These are phyloP conservation scores for Fusarium dlaminii DNA, from an alignment of 2,329 filamentous ascomycete genomes.

Conservation along the genomic window DNA sequence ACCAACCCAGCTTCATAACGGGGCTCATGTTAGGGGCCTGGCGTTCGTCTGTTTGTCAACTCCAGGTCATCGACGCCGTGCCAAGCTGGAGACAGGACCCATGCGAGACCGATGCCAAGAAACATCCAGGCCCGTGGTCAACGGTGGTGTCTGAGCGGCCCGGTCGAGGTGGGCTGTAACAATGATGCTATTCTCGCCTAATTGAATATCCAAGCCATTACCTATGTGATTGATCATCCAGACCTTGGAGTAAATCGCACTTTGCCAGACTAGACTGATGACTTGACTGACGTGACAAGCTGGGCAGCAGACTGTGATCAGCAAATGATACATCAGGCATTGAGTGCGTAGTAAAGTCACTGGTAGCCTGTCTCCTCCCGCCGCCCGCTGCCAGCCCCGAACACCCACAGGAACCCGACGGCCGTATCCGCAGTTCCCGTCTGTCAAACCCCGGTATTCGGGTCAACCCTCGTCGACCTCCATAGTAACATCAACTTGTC, in stretches of 20 bases:
- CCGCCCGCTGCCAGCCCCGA: slow-evolving; percentile 5
- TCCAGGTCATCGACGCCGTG: slow-evolving; percentile 13
- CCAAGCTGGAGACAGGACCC: slow-evolving; percentile 5
- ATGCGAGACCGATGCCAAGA: slow-evolving; percentile 26
- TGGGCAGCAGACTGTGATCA: not conserved
- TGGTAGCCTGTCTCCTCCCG: slow-evolving; percentile 6
- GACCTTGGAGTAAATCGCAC: not conserved
- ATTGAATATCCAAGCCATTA: not conserved
- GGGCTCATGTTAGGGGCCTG: slow-evolving; percentile 6
- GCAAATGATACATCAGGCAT: not conserved
- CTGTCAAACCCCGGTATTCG: slow-evolving; percentile 17
- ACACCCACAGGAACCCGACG: slow-evolving; percentile 24
- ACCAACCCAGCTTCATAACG: slow-evolving; percentile 17
- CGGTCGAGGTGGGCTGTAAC: slow-evolving; percentile 7
- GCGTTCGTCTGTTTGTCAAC: slow-evolving; percentile 3
- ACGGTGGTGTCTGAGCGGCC: slow-evolving; percentile 26
- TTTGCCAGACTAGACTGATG: not conserved
- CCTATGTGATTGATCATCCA: not conserved
- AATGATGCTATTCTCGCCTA: slow-evolving; percentile 8
- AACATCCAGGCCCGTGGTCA: slow-evolving; percentile 13
- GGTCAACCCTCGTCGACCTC: slow-evolving; percentile 14
- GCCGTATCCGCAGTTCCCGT: slow-evolving; percentile 38
- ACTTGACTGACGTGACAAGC: not conserved
- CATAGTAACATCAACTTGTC: slow-evolving; percentile 3
- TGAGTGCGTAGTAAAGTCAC: not conserved